Evolutionary conservation across 2,329 filamentous ascomycete species (phyloP).

Genomic region (Parastagonospora avenae): DNA sequence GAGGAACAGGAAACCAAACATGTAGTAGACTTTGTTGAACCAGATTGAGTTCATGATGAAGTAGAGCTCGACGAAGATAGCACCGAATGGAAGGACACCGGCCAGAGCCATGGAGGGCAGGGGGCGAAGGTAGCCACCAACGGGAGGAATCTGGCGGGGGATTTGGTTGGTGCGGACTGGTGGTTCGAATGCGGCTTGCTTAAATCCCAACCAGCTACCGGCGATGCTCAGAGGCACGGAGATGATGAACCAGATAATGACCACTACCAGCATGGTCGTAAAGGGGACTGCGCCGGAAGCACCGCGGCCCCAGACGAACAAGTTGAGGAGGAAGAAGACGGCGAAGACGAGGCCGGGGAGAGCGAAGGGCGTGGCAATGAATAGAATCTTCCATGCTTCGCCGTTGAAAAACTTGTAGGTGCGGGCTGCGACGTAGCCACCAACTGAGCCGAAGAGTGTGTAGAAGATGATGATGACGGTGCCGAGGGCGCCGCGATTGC

Average conservation of each 20-base stretch:
- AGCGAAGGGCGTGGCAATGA: conserved; percentile 81
- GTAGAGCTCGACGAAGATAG: conserved; percentile 97
- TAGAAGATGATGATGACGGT: conserved; percentile 94
- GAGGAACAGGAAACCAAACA: conserved; percentile 98
- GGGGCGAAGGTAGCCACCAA: conserved; percentile 80
- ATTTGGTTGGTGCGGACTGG: conserved; percentile 98
- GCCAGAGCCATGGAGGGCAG: conserved; percentile 91
- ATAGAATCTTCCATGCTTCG: conserved; percentile 93
- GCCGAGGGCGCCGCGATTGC: conserved; percentile 90
- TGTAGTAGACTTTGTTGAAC: conserved; percentile 99
- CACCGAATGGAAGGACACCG: conserved; percentile 90
- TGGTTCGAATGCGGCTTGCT: conserved; percentile 67
- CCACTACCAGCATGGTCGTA: conserved; percentile 91
- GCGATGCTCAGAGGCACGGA: conserved; percentile 88
- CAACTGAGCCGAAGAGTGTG: conserved; percentile 88
- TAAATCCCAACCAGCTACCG: conserved; percentile 94
- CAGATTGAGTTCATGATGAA: conserved; percentile 99
- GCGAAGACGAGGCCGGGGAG: conserved; percentile 86
- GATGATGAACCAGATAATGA: conserved; percentile 96
- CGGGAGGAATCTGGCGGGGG: conserved; percentile 89
- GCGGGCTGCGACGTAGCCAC: conserved; percentile 85
- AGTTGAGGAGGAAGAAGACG: conserved; percentile 89
- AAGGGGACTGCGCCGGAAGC: conserved; percentile 95
- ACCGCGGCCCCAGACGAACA: conserved; percentile 93
- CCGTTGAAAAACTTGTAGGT: conserved; percentile 95